These are phyloP conservation scores for Arthrobotrys sphaeroides DNA, from an alignment of 2,329 filamentous ascomycete species.

Conservation along the genomic window DNA sequence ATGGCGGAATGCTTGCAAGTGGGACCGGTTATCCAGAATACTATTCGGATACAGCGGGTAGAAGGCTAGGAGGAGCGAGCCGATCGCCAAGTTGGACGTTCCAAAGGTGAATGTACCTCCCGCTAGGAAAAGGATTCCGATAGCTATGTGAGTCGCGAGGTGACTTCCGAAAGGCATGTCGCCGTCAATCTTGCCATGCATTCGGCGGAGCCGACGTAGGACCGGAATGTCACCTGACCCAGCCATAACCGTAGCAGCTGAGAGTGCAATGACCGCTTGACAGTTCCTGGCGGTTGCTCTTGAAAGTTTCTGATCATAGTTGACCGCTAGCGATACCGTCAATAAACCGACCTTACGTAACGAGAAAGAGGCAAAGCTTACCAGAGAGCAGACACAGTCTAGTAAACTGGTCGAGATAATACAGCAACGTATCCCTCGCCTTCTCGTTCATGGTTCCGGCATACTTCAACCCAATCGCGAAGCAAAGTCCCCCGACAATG, in stretches of 20 bases:
- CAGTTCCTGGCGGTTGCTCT: slow-evolving; percentile 87
- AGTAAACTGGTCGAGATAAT: slow-evolving; percentile 87
- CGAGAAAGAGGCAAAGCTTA: slow-evolving; percentile 26
- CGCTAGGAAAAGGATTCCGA: slow-evolving; percentile 88
- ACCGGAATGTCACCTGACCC: slow-evolving; percentile 89
- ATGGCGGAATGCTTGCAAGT: slow-evolving; percentile 94
- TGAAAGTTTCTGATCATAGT: slow-evolving; percentile 85
- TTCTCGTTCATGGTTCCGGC: slow-evolving; percentile 75
- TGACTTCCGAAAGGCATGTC: slow-evolving; percentile 94
- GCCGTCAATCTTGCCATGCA: slow-evolving; percentile 85
- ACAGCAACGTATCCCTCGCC: slow-evolving; percentile 82
- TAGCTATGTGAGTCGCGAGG: slow-evolving; percentile 88
- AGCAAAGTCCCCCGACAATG: slow-evolving; percentile 87
- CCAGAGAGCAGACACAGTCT: slow-evolving; percentile 72
- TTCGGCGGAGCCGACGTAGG: slow-evolving; percentile 82
- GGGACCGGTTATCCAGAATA: slow-evolving; percentile 91
- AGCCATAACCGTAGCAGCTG: slow-evolving; percentile 89
- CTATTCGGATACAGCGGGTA: slow-evolving; percentile 91
- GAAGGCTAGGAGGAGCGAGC: slow-evolving; percentile 85
- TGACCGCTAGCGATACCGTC: slow-evolving; percentile 61
- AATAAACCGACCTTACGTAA: not conserved
- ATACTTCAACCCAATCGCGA: slow-evolving; percentile 77
- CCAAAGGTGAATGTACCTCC: slow-evolving; percentile 93
- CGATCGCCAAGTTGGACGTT: slow-evolving; percentile 85
- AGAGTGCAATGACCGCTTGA: slow-evolving; percentile 84